phyloP scores from a whole-genome alignment of 23 red algal species.

The Gracilaria caudata region DNA sequence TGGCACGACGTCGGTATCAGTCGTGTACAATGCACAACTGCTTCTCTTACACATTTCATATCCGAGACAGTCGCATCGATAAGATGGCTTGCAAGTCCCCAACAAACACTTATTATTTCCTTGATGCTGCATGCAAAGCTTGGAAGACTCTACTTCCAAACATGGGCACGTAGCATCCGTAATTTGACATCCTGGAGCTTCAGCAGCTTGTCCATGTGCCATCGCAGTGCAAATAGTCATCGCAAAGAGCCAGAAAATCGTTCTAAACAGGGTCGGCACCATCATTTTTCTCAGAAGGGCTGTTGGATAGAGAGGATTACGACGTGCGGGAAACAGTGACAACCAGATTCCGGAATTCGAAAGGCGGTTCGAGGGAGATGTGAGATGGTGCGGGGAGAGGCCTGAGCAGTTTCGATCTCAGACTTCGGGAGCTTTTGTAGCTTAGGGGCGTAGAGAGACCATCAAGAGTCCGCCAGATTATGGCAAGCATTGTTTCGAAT shows the following conservation, averaged over 20 bases:
- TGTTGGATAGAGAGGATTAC: background rate
- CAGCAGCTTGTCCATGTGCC: background rate
- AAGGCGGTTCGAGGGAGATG: background rate
- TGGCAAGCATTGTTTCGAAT: background rate
- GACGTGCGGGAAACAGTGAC: background rate
- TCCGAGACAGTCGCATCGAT: background rate
- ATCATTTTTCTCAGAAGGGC: background rate
- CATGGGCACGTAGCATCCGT: background rate
- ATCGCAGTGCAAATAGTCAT: background rate
- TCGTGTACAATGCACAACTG: background rate
- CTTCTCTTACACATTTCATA: constrained; percentile 2
- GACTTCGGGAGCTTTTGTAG: background rate
- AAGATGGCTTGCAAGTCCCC: background rate
- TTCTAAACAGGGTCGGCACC: background rate
- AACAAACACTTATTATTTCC: background rate
- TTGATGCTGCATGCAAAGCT: background rate
- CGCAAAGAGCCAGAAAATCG: background rate
- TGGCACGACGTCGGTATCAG: background rate
- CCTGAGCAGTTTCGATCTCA: background rate
- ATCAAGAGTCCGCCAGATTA: background rate
- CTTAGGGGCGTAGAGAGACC: background rate
- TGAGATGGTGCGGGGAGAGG: background rate
- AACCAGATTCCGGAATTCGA: background rate
- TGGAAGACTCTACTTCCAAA: background rate
- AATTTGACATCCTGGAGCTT: background rate